These are phyloP conservation scores for Athelia psychrophila DNA, from an alignment of 1,284 basidiomycete genomes.

Conservation along the genomic window DNA sequence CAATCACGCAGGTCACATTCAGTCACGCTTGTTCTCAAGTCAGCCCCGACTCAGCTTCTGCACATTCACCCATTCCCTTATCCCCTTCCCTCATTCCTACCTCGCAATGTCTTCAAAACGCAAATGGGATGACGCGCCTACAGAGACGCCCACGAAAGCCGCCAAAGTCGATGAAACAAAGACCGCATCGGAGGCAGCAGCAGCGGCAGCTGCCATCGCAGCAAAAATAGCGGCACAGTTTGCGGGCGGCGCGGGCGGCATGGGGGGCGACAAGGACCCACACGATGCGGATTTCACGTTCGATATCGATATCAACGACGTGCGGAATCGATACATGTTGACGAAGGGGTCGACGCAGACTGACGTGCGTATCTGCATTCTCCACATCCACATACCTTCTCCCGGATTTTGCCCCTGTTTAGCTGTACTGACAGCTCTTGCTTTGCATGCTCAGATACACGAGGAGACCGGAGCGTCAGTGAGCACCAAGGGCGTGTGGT, in stretches of 20 bases:
- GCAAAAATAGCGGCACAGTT: slow-evolving; percentile 64
- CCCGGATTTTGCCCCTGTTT: too few relatives aligned
- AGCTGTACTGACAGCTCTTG: too few relatives aligned
- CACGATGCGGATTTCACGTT: not conserved
- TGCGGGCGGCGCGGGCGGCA: slow-evolving; percentile 4
- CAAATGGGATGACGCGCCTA: slow-evolving; percentile 68
- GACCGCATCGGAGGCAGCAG: slow-evolving; percentile 52
- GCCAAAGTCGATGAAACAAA: slow-evolving; percentile 49
- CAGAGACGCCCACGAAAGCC: slow-evolving; percentile 39
- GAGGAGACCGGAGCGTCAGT: slow-evolving; percentile 89
- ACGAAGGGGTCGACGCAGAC: slow-evolving; percentile 93
- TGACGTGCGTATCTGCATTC: slow-evolving; percentile 55
- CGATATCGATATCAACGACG: slow-evolving; percentile 89
- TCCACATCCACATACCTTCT: too few relatives aligned
- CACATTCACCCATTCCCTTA: too few relatives aligned
- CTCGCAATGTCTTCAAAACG: slow-evolving; percentile 55
- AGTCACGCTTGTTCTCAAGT: too few relatives aligned
- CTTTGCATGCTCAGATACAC: slow-evolving; percentile 57
- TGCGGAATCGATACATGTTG: slow-evolving; percentile 92
- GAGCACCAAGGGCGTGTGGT: slow-evolving; percentile 92
- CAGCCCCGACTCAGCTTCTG: too few relatives aligned
- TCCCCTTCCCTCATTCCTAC: not conserved
- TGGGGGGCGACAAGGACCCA: not conserved
- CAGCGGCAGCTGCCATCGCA: slow-evolving; percentile 53
- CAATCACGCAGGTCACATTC: not conserved